Conservation (phyloP, 768 basidiomycete species). For the Boletales sp. region DNA sequence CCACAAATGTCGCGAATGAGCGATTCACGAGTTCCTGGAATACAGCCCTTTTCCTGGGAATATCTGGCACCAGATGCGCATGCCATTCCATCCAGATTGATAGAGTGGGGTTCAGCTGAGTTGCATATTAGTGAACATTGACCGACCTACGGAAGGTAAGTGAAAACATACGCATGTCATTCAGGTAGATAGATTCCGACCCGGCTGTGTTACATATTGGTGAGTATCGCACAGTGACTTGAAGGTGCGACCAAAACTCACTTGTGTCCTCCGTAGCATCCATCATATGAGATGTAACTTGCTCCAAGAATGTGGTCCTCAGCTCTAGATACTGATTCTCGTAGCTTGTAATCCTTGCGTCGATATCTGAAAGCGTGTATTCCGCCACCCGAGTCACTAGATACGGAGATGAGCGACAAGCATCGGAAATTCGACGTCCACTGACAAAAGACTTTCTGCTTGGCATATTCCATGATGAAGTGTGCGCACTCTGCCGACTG, state of each 20-base stretch:
- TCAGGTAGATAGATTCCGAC: no score
- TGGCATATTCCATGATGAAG: no score
- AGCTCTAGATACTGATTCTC: background rate
- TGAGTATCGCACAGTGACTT: no score
- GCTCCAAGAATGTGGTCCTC: background rate
- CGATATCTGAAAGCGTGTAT: background rate
- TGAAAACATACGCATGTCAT: no score
- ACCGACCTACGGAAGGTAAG: background rate
- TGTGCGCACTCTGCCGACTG: background rate
- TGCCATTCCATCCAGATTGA: slow-evolving; percentile 7
- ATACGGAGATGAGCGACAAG: background rate
- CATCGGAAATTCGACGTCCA: background rate
- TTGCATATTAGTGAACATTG: background rate
- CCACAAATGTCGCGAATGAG: background rate
- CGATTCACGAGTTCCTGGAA: background rate
- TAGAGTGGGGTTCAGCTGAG: background rate
- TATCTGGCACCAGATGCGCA: slow-evolving; percentile 9
- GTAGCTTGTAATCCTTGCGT: background rate
- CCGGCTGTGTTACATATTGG: no score
- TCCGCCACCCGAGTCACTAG: background rate
- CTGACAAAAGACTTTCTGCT: no score
- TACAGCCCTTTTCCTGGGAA: slow-evolving; percentile 1
- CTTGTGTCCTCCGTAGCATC: background rate
- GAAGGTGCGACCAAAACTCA: background rate
- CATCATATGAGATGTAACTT: background rate